phyloP scores from a whole-genome alignment of 441 rosid species.

The Erysimum cheiri region DNA sequence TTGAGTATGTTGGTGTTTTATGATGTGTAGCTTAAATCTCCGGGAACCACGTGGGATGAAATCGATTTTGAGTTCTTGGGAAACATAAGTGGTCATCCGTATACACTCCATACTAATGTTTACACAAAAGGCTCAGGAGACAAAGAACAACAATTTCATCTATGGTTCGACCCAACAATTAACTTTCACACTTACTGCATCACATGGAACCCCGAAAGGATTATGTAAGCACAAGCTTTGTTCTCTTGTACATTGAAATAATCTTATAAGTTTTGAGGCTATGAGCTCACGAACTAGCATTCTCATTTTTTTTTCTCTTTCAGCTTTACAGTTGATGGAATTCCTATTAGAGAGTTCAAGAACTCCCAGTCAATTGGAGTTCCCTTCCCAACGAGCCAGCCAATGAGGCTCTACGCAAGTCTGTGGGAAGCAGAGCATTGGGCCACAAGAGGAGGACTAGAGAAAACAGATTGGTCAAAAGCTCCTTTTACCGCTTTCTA shows the following conservation, averaged over 20 bases:
- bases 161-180: constrained; percentile 56
- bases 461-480: constrained; percentile 61
- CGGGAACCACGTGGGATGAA: constrained; percentile 63
- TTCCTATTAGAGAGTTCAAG: constrained; percentile 58
- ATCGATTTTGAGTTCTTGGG: constrained; percentile 66
- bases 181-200: constrained; percentile 57
- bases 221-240: constrained; percentile 43
- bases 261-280: not conserved
- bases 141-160: constrained; percentile 57
- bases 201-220: constrained; percentile 52
- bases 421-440: constrained; percentile 67
- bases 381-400: constrained; percentile 51
- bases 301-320: not conserved
- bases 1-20: constrained; percentile 11
- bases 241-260: not conserved
- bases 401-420: constrained; percentile 60
- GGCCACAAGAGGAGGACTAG: constrained; percentile 62
- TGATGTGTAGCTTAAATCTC: constrained; percentile 48
- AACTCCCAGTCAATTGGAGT: constrained; percentile 47
- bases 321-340: constrained; percentile 58
- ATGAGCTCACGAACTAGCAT: not conserved
- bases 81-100: constrained; percentile 55
- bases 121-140: constrained; percentile 51
- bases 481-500: constrained; percentile 61
- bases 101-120: constrained; percentile 54